Percentiles rank a stretch among this genome's conserved stretches.
These are phyloP conservation scores for Taxillus chinensis DNA, from an alignment of 164 flowering plant genomes.

Conservation along the genomic window DNA sequence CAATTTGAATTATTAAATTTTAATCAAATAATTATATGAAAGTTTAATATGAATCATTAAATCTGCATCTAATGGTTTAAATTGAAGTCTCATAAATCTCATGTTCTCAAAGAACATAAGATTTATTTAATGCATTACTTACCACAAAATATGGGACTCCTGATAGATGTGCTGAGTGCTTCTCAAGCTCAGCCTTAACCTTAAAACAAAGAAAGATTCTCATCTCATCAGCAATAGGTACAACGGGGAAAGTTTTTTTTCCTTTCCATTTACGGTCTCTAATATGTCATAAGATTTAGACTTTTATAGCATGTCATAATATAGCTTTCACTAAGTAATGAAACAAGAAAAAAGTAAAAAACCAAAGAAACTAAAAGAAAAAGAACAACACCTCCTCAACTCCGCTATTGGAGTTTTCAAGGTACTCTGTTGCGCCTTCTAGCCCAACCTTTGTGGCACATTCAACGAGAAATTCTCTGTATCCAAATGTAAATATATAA, in stretches of 20 bases:
- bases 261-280: background rate
- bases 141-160: slow-evolving; percentile 87
- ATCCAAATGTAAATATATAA: slow-evolving; percentile 6
- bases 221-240: background rate
- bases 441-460: slow-evolving; percentile 69
- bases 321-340: too few relatives aligned
- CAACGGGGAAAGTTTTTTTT: background rate
- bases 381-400: slow-evolving; percentile 41
- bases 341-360: too few relatives aligned
- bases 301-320: too few relatives aligned
- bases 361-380: background rate
- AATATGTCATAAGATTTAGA: too few relatives aligned
- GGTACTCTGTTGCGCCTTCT: slow-evolving; percentile 79
- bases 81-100: too few relatives aligned
- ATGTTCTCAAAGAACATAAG: background rate
- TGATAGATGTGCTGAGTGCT: slow-evolving; percentile 38
- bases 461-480: slow-evolving; percentile 72
- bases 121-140: slow-evolving; percentile 13
- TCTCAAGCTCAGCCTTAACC: slow-evolving; percentile 63
- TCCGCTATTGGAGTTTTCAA: slow-evolving; percentile 63
- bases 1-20: too few relatives aligned
- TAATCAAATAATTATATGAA: too few relatives aligned
- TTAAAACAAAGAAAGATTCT: slow-evolving; percentile 17
- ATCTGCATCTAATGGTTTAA: too few relatives aligned
- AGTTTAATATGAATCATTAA: too few relatives aligned